Evolutionary conservation across 1,284 basidiomycete species (phyloP).

Genomic region (Coniferiporia weirii): DNA sequence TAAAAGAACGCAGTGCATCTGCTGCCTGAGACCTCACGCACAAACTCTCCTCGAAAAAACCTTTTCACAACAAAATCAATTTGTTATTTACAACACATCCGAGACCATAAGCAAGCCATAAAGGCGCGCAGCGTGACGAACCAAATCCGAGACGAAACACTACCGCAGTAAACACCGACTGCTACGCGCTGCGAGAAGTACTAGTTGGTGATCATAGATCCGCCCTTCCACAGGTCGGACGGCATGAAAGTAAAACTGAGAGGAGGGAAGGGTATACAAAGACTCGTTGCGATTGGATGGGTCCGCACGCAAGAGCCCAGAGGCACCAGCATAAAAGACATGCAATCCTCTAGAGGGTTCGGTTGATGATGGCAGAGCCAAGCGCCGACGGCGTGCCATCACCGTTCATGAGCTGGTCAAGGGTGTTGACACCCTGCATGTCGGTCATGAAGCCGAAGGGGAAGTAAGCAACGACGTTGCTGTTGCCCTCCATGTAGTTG

Average conservation of each 20-base stretch:
- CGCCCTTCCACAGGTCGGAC: slow-evolving; percentile 18
- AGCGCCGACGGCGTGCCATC: slow-evolving; percentile 45
- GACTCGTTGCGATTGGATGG: not conserved
- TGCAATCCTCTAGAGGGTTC: no score
- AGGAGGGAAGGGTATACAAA: slow-evolving; percentile 1
- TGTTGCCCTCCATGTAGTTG: slow-evolving; percentile 49
- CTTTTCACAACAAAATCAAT: slow-evolving; percentile 10
- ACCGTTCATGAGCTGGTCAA: slow-evolving; percentile 48
- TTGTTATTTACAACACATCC: not conserved
- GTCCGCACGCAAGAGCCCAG: no score
- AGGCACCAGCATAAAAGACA: no score
- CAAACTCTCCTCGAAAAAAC: not conserved
- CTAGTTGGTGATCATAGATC: slow-evolving; percentile 11
- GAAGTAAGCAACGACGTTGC: slow-evolving; percentile 55
- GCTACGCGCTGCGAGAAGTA: slow-evolving; percentile 15
- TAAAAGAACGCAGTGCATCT: not conserved
- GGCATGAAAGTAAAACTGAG: slow-evolving; percentile 5
- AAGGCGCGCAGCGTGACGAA: not conserved
- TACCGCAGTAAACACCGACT: not conserved
- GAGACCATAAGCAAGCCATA: not conserved
- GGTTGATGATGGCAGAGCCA: slow-evolving; percentile 33
- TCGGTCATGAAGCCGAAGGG: slow-evolving; percentile 70
- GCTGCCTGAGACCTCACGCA: no score
- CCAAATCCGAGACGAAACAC: not conserved
- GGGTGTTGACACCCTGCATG: slow-evolving; percentile 62